phyloP scores from a whole-genome alignment of 495 filamentous ascomycete species.

The Immersiella caudata region DNA sequence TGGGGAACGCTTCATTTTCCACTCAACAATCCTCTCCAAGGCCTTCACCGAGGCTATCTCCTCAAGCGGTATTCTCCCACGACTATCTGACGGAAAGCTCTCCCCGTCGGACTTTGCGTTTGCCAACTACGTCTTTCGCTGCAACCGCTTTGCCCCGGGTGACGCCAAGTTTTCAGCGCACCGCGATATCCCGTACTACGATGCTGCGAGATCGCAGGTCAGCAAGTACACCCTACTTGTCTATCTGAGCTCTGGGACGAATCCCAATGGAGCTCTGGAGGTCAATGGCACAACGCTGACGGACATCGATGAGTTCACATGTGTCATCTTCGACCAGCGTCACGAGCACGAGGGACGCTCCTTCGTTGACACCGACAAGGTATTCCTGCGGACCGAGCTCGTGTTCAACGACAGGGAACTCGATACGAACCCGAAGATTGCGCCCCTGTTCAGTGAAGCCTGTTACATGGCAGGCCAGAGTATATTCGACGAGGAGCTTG shows the following conservation, averaged over 20 bases:
- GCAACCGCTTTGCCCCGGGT: constrained; percentile 1
- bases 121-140: constrained; percentile 14
- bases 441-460: constrained; percentile 2
- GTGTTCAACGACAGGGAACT: background rate
- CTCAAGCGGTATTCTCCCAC: background rate
- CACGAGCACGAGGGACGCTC: background rate
- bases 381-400: constrained; percentile 14
- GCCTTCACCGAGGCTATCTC: background rate
- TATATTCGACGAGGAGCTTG: background rate
- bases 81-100: background rate
- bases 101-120: background rate
- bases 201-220: constrained; percentile 6
- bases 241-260: background rate
- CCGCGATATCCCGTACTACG: constrained; percentile 10
- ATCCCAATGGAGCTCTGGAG: background rate
- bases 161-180: background rate
- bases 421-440: background rate
- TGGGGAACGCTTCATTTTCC: constrained; percentile 15
- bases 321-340: background rate
- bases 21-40: constrained; percentile 4
- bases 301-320: background rate
- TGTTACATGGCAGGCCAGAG: constrained; percentile 2
- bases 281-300: background rate
- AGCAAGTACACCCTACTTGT: constrained; percentile 11
- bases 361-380: background rate